These are phyloP conservation scores for Achaetomium macrosporum DNA, from an alignment of 2,329 filamentous ascomycete genomes.

Conservation along the genomic window DNA sequence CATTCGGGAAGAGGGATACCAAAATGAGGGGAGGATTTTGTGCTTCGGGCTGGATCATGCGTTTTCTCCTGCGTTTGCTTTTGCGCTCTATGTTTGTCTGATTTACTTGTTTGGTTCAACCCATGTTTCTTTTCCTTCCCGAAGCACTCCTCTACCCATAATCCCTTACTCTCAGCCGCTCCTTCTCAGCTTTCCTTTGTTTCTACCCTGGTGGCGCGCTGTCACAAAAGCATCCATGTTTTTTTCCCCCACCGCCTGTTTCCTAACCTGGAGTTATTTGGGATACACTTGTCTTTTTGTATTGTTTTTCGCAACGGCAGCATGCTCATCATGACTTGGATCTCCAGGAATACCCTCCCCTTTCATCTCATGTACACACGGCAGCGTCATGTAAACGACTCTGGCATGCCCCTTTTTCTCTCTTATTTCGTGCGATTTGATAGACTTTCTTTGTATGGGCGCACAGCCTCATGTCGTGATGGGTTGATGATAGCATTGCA, in stretches of 20 bases:
- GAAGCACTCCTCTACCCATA: background rate
- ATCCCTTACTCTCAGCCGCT: background rate
- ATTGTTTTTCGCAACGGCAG: background rate
- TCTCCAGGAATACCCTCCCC: background rate
- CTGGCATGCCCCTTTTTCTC: background rate
- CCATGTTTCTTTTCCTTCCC: background rate
- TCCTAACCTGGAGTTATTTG: background rate
- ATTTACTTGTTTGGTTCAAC: background rate
- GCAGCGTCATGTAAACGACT: conserved; percentile 2
- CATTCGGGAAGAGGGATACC: background rate
- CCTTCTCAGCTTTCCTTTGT: background rate
- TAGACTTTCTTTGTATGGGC: conserved; percentile 6
- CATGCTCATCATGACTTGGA: background rate
- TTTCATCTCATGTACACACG: conserved; percentile 2
- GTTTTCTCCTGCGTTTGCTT: background rate
- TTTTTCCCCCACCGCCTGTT: too few species aligned
- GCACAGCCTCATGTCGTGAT: conserved; percentile 12
- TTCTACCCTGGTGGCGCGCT: background rate
- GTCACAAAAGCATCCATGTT: too few species aligned
- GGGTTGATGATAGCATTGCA: background rate
- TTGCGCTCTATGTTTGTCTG: background rate
- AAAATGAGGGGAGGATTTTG: conserved; percentile 1
- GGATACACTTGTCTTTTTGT: background rate
- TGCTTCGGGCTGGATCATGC: conserved; percentile 1
- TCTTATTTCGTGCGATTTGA: background rate